phyloP scores from a whole-genome alignment of 225 moss, liverwort and hornwort genomes.

The Bryoerythrophyllum caledonicum region DNA sequence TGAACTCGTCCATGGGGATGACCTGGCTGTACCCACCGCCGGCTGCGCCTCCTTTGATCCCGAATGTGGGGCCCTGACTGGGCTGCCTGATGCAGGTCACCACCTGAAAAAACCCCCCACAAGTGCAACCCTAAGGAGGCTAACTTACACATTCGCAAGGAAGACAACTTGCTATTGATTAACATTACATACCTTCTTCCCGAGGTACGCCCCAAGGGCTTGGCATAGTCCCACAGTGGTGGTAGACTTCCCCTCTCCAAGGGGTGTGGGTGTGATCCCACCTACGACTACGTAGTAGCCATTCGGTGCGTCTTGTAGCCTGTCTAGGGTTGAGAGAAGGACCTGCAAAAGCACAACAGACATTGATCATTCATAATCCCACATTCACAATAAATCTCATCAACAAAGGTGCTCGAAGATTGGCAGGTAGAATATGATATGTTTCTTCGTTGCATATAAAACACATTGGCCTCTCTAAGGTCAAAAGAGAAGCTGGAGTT shows the following conservation, averaged over 20 bases:
- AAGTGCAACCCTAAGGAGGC: conserved; percentile 4
- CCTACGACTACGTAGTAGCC: conserved; percentile 97
- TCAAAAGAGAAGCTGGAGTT: too few relatives aligned
- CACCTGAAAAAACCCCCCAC: conserved; percentile 47
- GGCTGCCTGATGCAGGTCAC: conserved; percentile 95
- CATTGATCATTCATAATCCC: not conserved
- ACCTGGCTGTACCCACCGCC: conserved; percentile 99
- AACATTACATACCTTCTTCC: conserved; percentile 66
- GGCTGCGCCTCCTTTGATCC: conserved; percentile 97
- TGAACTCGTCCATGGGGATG: conserved; percentile 99
- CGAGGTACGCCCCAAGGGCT: conserved; percentile 88
- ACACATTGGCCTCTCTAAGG: too few relatives aligned
- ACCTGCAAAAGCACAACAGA: conserved; percentile 45
- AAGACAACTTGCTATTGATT: too few relatives aligned
- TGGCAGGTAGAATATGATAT: too few relatives aligned
- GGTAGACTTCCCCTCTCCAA: conserved; percentile 97
- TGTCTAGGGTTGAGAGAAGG: conserved; percentile 66
- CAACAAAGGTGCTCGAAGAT: too few relatives aligned
- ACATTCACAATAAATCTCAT: not conserved
- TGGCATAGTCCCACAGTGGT: conserved; percentile 97
- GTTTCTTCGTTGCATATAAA: too few relatives aligned
- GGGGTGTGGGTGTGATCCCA: conserved; percentile 93
- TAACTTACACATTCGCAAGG: not conserved
- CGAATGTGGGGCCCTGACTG: conserved; percentile 97
- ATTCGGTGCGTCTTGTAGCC: conserved; percentile 58